Evolutionary conservation across 1,284 basidiomycete species (phyloP).

Genomic region (Ganoderma resinaceum): DNA sequence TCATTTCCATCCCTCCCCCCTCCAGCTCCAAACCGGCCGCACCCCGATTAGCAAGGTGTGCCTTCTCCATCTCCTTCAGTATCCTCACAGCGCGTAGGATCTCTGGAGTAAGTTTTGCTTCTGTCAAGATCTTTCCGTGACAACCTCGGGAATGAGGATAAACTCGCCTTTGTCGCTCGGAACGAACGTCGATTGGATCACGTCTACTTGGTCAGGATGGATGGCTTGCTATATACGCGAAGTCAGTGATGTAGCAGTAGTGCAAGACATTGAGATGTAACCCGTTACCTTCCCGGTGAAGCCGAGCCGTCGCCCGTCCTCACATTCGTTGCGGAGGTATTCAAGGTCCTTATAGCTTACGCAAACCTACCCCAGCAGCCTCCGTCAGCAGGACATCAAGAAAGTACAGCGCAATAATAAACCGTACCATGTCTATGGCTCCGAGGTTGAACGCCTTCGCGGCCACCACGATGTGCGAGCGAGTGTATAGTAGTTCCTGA

Average conservation of each 20-base stretch:
- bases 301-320: conserved; percentile 80
- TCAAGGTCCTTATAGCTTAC: conserved; percentile 85
- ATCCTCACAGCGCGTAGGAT: conserved; percentile 83
- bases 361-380: conserved; percentile 69
- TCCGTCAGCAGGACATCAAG: neutral
- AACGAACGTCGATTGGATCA: conserved; percentile 83
- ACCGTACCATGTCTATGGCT: conserved; percentile 86
- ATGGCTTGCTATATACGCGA: conserved; percentile 85
- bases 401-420: neutral
- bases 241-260: neutral
- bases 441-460: conserved; percentile 87
- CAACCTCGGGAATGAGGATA: neutral
- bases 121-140: neutral
- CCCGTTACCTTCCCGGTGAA: conserved; percentile 82
- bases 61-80: conserved; percentile 64
- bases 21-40: conserved; percentile 71
- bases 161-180: conserved; percentile 73
- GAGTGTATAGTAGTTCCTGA: conserved; percentile 82
- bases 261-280: neutral
- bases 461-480: conserved; percentile 85
- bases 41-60: conserved; percentile 57
- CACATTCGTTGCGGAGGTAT: conserved; percentile 78
- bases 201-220: conserved; percentile 86
- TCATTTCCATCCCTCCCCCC: conserved; percentile 81
- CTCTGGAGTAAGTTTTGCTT: conserved; percentile 53